Conservation (phyloP, 257 asterid species). For the Solanum bulbocastanum region DNA sequence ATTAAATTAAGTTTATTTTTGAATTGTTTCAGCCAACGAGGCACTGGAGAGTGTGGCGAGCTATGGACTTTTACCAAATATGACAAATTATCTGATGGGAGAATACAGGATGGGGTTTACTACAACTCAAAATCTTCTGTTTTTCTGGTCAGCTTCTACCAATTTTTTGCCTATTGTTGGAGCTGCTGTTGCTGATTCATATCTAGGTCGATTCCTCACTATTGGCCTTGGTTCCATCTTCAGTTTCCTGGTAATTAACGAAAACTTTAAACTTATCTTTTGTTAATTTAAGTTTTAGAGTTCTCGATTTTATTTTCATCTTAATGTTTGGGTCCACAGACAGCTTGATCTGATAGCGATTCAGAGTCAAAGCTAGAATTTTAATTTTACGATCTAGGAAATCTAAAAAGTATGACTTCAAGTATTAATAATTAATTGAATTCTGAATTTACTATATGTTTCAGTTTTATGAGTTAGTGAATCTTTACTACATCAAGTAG, state of each 20-base stretch:
- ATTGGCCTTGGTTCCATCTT: not conserved
- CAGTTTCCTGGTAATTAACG: not conserved
- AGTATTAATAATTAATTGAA: not conserved
- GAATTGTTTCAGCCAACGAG: slow-evolving; percentile 43
- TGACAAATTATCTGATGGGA: slow-evolving; percentile 44
- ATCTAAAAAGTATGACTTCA: not conserved
- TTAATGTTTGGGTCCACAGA: too few species aligned
- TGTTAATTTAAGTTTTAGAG: too few species aligned
- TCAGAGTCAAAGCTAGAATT: not conserved
- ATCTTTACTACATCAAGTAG: too few species aligned
- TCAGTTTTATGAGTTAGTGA: too few species aligned
- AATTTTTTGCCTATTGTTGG: slow-evolving; percentile 44
- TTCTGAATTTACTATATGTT: not conserved
- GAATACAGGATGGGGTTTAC: slow-evolving; percentile 36
- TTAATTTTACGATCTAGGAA: not conserved
- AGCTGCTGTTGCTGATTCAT: slow-evolving; percentile 47
- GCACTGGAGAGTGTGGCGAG: slow-evolving; percentile 55
- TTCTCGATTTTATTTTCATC: too few species aligned
- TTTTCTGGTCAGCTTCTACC: slow-evolving; percentile 52
- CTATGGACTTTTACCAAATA: slow-evolving; percentile 48
- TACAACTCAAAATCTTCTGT: slow-evolving; percentile 24
- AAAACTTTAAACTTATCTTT: not conserved
- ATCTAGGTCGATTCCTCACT: slow-evolving; percentile 43
- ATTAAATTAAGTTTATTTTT: not conserved
- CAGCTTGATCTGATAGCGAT: not conserved